Base-by-base conservation (phyloP, 148 eudicot species). In the Fagopyrum esculentum region DNA sequence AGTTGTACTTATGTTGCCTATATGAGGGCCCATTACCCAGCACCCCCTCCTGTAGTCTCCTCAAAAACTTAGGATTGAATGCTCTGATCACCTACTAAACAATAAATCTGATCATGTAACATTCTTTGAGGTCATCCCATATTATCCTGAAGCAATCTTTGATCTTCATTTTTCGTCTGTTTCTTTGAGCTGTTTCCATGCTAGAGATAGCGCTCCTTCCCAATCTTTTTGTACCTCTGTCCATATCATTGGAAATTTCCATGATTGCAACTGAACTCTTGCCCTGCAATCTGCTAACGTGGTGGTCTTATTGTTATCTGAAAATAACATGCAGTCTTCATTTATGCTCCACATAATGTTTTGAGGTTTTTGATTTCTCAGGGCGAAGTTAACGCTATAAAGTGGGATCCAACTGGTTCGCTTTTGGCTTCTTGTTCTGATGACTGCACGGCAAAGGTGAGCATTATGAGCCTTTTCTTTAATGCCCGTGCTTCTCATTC, bases 361-460 rank as follows among this genome's bases (percentile, higher is more conserved):
- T 4, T 50, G 26, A 73, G 73, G 22, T 71, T 5, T 55, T n/a
- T 47, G 30, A 48, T 17, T 45, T 76, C 79, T 83, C 88, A 90
- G 96, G 87, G 89, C 73, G 96, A 90, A 87, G 92, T 90, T 55
- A 90, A 90, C 72, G 85, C 89, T 77, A 85, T 90, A 80, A 86
- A 88, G 84, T 90, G 96, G 96, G 89, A 90, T 66, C 92, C 96
- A 55, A 83, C 89, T 12, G 92, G 96, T 61, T 84, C 87, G 60
- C 74, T 90, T 73, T 80, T 90, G 85, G 96, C 96, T 60, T 88
- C 96, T 74, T 86, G 96, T 73, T 90, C 96, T 54, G 92, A 90
- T 80, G 96, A 90, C 74, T 71, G 74, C 76, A 87, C 96, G 49
- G 92, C 87, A 50, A 90, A 90, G 96, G 96, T 90, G 15, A 49